Evolutionary conservation across 1,284 basidiomycete genomes (phyloP).

Genomic region (Fomitopsis schrenkii): DNA sequence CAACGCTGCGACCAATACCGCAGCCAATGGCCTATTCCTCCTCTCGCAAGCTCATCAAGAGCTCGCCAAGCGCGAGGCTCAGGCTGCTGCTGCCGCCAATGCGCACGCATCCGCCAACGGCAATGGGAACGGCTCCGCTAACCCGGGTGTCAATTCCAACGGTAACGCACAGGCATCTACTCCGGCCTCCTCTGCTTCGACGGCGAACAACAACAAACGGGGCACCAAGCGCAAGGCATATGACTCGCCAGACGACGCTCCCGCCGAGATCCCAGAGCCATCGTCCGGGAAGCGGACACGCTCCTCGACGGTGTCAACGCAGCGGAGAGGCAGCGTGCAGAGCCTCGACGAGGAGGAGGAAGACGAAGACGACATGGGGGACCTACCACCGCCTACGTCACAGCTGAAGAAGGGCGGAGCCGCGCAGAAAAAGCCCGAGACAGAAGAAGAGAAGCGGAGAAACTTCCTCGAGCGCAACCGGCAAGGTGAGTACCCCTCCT

Average conservation of each 20-base stretch:
- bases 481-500: conserved; percentile 58
- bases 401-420: conserved; percentile 21
- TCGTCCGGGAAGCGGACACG: conserved; percentile 44
- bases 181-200: background rate
- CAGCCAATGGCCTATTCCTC: conserved; percentile 90
- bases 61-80: conserved; percentile 89
- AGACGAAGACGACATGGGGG: conserved; percentile 38
- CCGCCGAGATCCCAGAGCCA: conserved; percentile 29
- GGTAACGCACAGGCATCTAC: conserved; percentile 45
- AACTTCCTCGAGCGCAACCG: conserved; percentile 94
- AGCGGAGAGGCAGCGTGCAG: conserved; percentile 17
- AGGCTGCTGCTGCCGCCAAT: conserved; percentile 40
- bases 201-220: conserved; percentile 40
- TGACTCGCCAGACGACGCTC: conserved; percentile 31
- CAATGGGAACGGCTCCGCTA: conserved; percentile 15
- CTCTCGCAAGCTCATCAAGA: conserved; percentile 94
- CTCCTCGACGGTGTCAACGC: conserved; percentile 23
- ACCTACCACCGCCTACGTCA: conserved; percentile 28
- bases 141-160: conserved; percentile 29
- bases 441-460: conserved; percentile 91
- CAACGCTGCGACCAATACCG: conserved; percentile 49
- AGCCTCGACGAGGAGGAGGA: conserved; percentile 42
- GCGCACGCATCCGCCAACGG: conserved; percentile 39
- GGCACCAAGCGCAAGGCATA: conserved; percentile 66
- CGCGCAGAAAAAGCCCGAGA: conserved; percentile 73